Base-by-base conservation (phyloP, 164 flowering plant species). In the Cinnamomum chago region DNA sequence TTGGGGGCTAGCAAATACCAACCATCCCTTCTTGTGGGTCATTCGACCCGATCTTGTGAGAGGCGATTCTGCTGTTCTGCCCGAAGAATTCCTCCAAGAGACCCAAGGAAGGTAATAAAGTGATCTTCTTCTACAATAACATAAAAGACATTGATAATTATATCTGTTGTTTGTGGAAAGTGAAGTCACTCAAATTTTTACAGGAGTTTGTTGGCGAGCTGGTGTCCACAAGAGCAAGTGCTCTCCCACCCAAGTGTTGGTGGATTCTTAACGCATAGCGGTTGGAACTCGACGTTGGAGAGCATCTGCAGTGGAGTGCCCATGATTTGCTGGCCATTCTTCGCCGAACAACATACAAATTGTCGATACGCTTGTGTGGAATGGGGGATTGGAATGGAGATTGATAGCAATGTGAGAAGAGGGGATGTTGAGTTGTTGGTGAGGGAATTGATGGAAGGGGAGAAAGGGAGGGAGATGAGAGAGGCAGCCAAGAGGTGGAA, bases 1-100 rank as follows among this genome's bases (percentile, higher is more conserved):
- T 0, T 85, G 86, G 86, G 90, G 89, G 11, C 77, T 87, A 0
- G 88, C 84, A 9, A 75, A 83, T 33, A 79, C 84, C 76, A 75
- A 71, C 14, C 55, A 76, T 2, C 74, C 73, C 0, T 88, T 89
- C 62, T 68, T 86, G 69, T 89, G 93, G 93, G 74, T 88, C 30
- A 77, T 89, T 5, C 65, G 93, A 51, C 83, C 88, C 0, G 93
- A 88, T 51, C 68, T 88, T 0, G 88, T 88, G 0, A 50, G 30
- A 1, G 93, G 89, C 0, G 83, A 86, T 0, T 2, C 81, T 0
- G 70, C 76, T 2, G n/a, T 65, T 18, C n/a, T 79, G 51, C 71
- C 73, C 0, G 6, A 68, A 2, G 79, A 76, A 51, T 73, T 79
- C 52, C 1, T 58, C 9, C 65, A 30, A n/a, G 78, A 72, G 76